Base-by-base conservation (phyloP, 768 basidiomycete species). In the Pleurotus sapidus region DNA sequence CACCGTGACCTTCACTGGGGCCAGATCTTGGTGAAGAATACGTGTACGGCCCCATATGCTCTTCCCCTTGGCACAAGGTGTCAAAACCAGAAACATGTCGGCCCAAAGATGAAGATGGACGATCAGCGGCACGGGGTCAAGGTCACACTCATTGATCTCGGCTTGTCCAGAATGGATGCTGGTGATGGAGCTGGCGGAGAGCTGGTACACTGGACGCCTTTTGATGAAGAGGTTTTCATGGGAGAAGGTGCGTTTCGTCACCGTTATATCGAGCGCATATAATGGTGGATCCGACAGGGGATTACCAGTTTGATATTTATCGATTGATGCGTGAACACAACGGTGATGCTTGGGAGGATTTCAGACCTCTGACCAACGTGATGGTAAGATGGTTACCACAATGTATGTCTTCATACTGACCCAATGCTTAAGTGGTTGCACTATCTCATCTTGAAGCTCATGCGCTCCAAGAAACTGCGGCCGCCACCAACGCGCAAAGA, bases 1-100 rank as follows among this genome's bases (percentile, higher is more conserved):
- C 97, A 99, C 72, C 93, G 97, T 30, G 97, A 99, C 70, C 83
- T 99, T n/a, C 97, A 99, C 65, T 93, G 93, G 84, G 97, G 97
- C 18, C 97, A 99, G 70, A 90, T 99, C 49, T 80, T 99, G 6
- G 84, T 98, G 48, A 86, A 87, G 65, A 77, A 79, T 58, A 42
- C 39, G 53, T 67, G 47, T 14, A 46, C 49, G 12, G 56, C 39
- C 53, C 60, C 60, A 12, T 59, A 30, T 15, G 43, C 63, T 38
- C 61, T 63, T 60, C 68, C 69, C 14, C 67, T 80, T 15, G 70
- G 76, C 62, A 58, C 68, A 5, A 47, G 76, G 48, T 68, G 72
- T 56, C 58, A 74, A 64, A 77, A 73, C 58, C 63, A 65, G 58
- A 69, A 59, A 56, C 30, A 34, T 34, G 30, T 34, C 11, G 30